Evolutionary conservation across 768 basidiomycete genomes (phyloP), one percentile per base, ranked within the genome.

Genomic region (Gloeophyllum trabeum): DNA sequence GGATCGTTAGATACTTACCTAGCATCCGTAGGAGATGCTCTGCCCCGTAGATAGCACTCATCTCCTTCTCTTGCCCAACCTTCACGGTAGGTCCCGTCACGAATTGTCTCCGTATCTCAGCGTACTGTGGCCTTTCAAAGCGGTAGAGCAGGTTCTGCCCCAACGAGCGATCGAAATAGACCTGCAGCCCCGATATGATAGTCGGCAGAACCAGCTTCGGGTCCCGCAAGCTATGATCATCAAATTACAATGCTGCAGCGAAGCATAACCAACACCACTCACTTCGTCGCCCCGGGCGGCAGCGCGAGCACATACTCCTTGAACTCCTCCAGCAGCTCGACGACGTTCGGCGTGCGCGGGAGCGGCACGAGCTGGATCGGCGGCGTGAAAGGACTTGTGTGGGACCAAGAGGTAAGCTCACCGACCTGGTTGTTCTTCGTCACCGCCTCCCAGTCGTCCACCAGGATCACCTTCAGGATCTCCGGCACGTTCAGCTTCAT

Each of bases 381-480:
- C 25, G 43, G 18, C 24, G 19, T 30, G 23, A 30, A 35, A 4
- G 19, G 7, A 28, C 24, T 6, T 16, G 5, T 7, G 30, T 5
- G 24, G 28, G 28, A 14, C 35, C 5, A 13, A 40, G 25, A 35
- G 18, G n/a, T n/a, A n/a, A n/a, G 14, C 14, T 19, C 20, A 47
- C 61, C 21, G 45, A 84, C 94, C 75, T 91, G 86, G 51, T 80
- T 79, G 56, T 92, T 87, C 66, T 96, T 97, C 41, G 96, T 98
- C 28, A 98, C 80, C 4, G 81, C 77, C 61, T 98, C 94, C 96
- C 96, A 99, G 51, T 98, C 96, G 54, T 98, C 92, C 2, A 98
- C 92, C 26, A 99, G 70, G 37, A 84, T 70, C 23, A 79, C 73
- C 59, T 96, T 97, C 47, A 98, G 70, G n/a, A 73, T 59, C 52